These are phyloP conservation scores for Xylaria multiplex DNA, from an alignment of 2,329 filamentous ascomycete species.

Conservation along the genomic window DNA sequence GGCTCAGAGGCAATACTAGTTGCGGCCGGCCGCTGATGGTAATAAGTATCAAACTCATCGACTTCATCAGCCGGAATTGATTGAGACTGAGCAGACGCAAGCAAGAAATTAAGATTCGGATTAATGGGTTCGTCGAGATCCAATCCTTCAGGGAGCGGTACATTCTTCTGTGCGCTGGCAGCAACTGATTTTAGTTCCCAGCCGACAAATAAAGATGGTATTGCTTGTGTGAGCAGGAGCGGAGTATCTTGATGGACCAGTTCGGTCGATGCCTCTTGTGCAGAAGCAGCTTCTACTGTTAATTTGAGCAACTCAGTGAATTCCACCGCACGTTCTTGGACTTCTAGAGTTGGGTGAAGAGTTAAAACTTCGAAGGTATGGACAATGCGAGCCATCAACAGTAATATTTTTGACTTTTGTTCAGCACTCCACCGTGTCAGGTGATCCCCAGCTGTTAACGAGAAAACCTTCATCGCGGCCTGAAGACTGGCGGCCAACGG, in stretches of 20 bases:
- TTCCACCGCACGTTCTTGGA: slow-evolving; percentile 93
- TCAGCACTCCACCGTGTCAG: slow-evolving; percentile 75
- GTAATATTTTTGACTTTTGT: slow-evolving; percentile 76
- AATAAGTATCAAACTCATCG: slow-evolving; percentile 75
- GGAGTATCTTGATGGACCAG: slow-evolving; percentile 73
- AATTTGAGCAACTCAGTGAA: slow-evolving; percentile 90
- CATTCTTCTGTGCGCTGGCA: slow-evolving; percentile 81
- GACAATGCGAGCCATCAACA: slow-evolving; percentile 83
- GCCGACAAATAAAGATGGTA: slow-evolving; percentile 86
- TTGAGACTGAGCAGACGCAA: slow-evolving; percentile 67
- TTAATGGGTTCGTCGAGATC: slow-evolving; percentile 88
- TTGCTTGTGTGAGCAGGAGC: slow-evolving; percentile 86
- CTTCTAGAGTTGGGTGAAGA: slow-evolving; percentile 86
- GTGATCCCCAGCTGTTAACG: slow-evolving; percentile 73
- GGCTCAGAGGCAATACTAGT: slow-evolving; percentile 65
- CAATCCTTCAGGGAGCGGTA: slow-evolving; percentile 79
- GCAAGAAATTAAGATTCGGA: slow-evolving; percentile 72
- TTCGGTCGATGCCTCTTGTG: slow-evolving; percentile 68
- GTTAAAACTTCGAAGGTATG: slow-evolving; percentile 83
- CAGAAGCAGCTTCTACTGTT: slow-evolving; percentile 80
- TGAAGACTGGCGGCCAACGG: slow-evolving; percentile 85
- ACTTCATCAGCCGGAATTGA: slow-evolving; percentile 63
- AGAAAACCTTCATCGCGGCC: slow-evolving; percentile 85
- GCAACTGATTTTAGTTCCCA: slow-evolving; percentile 94
- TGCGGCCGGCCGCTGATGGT: slow-evolving; percentile 65